Evolutionary conservation across 192 early-diverging fungal species (phyloP).

Genomic region (Backusella parvicylindrica): DNA sequence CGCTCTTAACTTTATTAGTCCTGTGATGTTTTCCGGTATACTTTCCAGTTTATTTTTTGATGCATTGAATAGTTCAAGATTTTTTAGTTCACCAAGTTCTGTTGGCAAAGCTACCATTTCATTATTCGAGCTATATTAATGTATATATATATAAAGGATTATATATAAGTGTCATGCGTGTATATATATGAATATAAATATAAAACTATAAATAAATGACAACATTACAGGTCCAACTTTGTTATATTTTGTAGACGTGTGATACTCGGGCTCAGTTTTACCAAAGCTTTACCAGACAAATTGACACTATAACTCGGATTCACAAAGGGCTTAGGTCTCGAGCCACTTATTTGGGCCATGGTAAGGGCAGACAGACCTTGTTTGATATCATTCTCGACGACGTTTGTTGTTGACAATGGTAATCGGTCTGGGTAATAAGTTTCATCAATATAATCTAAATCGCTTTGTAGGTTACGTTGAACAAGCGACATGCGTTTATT

Average conservation of each 20-base stretch:
- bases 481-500: slow-evolving; percentile 21
- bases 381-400: not conserved
- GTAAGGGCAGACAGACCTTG: slow-evolving; percentile 20
- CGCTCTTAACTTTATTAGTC: slow-evolving; percentile 63
- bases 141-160: not conserved
- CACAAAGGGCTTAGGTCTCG: not conserved
- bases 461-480: slow-evolving; percentile 9
- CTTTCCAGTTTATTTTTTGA: slow-evolving; percentile 57
- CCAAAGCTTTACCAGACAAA: slow-evolving; percentile 54
- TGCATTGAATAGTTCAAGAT: slow-evolving; percentile 58
- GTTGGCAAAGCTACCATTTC: slow-evolving; percentile 59
- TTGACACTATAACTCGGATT: slow-evolving; percentile 33
- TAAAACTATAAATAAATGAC: not conserved
- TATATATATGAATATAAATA: not conserved
- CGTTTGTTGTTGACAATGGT: not conserved
- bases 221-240: slow-evolving; percentile 68
- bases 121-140: slow-evolving; percentile 68
- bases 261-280: slow-evolving; percentile 65
- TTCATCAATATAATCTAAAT: slow-evolving; percentile 33
- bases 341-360: not conserved
- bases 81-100: slow-evolving; percentile 70
- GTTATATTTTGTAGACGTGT: slow-evolving; percentile 58
- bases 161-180: slow-evolving; percentile 6
- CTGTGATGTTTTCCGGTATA: slow-evolving; percentile 67
- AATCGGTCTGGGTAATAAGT: slow-evolving; percentile 25